These are phyloP conservation scores for Obba rivulosa DNA, from an alignment of 768 basidiomycete genomes.

Conservation along the genomic window DNA sequence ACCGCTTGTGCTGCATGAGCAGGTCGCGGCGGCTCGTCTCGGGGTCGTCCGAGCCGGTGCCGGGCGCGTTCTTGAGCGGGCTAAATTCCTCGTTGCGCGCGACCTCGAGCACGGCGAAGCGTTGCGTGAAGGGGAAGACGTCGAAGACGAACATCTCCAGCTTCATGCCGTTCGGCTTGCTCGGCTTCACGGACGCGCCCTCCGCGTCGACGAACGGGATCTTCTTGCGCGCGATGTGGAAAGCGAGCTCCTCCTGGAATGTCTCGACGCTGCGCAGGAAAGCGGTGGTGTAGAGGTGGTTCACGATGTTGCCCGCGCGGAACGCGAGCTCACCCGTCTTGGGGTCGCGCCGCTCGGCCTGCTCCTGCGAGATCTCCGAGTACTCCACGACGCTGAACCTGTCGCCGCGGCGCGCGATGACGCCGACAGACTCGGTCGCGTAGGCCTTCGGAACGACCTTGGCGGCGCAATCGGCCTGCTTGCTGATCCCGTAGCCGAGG, in stretches of 20 bases:
- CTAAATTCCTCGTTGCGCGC: constrained; percentile 88
- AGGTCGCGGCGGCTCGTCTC: constrained; percentile 88
- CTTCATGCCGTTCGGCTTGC: constrained; percentile 97
- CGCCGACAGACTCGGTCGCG: constrained; percentile 91
- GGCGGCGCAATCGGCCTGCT: constrained; percentile 86
- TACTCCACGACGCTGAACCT: constrained; percentile 95
- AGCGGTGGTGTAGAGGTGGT: constrained; percentile 92
- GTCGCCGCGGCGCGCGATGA: constrained; percentile 79
- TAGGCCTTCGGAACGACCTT: constrained; percentile 91
- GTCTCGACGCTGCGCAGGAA: constrained; percentile 75
- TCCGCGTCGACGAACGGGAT: constrained; percentile 75
- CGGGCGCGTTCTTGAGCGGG: constrained; percentile 96
- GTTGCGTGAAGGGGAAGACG: constrained; percentile 88
- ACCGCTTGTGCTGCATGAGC: constrained; percentile 80
- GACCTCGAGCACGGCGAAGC: constrained; percentile 86
- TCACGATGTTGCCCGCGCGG: constrained; percentile 95
- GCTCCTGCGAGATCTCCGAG: constrained; percentile 88
- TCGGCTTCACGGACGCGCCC: constrained; percentile 71
- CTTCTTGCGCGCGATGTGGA: constrained; percentile 98
- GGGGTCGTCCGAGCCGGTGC: constrained; percentile 84
- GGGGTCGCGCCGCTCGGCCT: constrained; percentile 70
- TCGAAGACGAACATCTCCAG: constrained; percentile 98
- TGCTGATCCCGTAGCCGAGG: constrained; percentile 88
- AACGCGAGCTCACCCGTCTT: constrained; percentile 75
- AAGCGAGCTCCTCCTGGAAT: constrained; percentile 87